phyloP scores from a whole-genome alignment of 257 asterid species.

The Nicotiana benthamiana region DNA sequence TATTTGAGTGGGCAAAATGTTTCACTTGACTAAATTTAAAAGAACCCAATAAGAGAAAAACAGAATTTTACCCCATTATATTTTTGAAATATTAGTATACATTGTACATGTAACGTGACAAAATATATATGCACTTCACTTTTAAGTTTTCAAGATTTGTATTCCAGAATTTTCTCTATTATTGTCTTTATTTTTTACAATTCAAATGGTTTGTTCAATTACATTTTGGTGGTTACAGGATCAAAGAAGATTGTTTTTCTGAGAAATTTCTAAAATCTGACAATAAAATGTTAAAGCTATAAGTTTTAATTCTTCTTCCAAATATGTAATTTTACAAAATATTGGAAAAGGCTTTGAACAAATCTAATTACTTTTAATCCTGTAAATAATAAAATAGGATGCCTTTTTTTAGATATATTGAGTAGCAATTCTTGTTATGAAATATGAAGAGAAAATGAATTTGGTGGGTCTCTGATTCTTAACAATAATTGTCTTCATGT shows the following conservation, averaged over 20 bases:
- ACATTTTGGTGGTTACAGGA: background rate
- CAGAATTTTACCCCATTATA: background rate
- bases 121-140: background rate
- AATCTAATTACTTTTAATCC: background rate
- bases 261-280: background rate
- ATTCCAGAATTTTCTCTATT: background rate
- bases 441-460: background rate
- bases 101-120: background rate
- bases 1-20: background rate
- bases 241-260: background rate
- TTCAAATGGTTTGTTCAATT: background rate
- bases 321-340: background rate
- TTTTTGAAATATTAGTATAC: background rate
- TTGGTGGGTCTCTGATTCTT: background rate
- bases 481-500: background rate
- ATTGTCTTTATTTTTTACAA: background rate
- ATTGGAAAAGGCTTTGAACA: background rate
- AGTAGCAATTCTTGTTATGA: background rate
- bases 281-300: background rate
- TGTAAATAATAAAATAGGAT: background rate
- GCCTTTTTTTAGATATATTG: background rate
- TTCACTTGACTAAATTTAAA: background rate
- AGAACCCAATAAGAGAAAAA: background rate
- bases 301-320: background rate
- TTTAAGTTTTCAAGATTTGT: background rate